Conservation (phyloP, 139 green algal species). For the Raphidocelis subcapitata region DNA sequence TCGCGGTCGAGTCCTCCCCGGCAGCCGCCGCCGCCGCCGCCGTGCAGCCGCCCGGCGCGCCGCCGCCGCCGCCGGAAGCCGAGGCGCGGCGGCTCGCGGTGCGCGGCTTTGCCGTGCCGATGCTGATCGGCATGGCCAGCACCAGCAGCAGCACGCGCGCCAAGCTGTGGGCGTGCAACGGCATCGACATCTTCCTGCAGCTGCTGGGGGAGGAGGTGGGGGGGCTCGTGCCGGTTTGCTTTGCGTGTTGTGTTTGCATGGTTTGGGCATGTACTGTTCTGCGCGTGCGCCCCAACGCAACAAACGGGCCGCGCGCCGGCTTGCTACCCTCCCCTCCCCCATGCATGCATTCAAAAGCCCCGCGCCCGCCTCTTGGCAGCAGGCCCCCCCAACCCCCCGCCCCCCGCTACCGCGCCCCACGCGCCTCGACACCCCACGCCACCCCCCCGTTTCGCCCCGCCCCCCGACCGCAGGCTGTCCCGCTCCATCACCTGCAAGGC, state of each 20-base stretch:
- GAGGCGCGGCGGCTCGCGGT: conserved; percentile 27
- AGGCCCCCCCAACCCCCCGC: no score
- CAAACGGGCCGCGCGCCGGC: no score
- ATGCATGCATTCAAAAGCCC: no score
- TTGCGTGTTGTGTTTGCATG: no score
- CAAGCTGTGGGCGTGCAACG: conserved; percentile 59
- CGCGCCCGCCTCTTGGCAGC: no score
- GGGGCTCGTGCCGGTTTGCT: not conserved
- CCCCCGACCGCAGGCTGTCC: conserved; percentile 6
- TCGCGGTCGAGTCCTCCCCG: conserved; percentile 21
- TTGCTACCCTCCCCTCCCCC: no score
- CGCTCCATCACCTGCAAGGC: conserved; percentile 40
- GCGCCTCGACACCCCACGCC: no score
- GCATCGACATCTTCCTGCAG: conserved; percentile 68
- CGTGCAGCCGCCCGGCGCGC: not conserved
- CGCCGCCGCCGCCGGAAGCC: conserved; percentile 7
- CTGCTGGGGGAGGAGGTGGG: conserved; percentile 53
- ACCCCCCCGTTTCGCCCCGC: not conserved
- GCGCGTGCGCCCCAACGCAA: no score
- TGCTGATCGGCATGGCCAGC: conserved; percentile 69
- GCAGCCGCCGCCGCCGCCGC: conserved; percentile 6
- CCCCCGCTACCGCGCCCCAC: no score
- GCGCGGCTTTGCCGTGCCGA: conserved; percentile 50
- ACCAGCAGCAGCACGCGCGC: conserved; percentile 47
- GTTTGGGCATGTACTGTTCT: no score